Conservation (phyloP, 1,284 basidiomycete species). For the Ustilago hordei region DNA sequence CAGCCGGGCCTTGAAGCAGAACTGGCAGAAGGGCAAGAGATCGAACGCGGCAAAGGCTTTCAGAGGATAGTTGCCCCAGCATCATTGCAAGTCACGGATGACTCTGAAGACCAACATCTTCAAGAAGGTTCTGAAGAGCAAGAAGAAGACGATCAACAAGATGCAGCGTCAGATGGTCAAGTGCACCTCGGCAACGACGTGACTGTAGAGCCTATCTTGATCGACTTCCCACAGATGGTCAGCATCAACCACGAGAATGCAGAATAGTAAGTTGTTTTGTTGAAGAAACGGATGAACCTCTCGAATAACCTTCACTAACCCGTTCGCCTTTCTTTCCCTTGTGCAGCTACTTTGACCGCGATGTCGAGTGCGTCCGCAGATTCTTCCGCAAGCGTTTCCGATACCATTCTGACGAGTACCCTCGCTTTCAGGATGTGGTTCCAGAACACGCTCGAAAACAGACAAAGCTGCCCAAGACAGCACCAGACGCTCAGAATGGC, state of each 20-base stretch:
- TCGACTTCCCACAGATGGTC: slow-evolving; percentile 99
- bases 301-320: background rate
- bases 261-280: slow-evolving; percentile 80
- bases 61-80: slow-evolving; percentile 50
- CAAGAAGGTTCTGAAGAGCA: slow-evolving; percentile 49
- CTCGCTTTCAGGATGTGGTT: slow-evolving; percentile 70
- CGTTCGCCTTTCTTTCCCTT: background rate
- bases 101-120: slow-evolving; percentile 6
- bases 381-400: slow-evolving; percentile 93
- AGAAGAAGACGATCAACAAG: slow-evolving; percentile 66
- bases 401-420: slow-evolving; percentile 90
- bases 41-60: slow-evolving; percentile 63
- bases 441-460: slow-evolving; percentile 34
- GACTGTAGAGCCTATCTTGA: slow-evolving; percentile 84
- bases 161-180: slow-evolving; percentile 75
- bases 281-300: background rate
- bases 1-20: slow-evolving; percentile 15
- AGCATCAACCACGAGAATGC: slow-evolving; percentile 96
- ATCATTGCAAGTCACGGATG: slow-evolving; percentile 23
- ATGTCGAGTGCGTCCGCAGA: slow-evolving; percentile 93
- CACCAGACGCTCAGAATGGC: slow-evolving; percentile 6
- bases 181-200: slow-evolving; percentile 82
- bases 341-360: slow-evolving; percentile 94
- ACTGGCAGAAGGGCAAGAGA: slow-evolving; percentile 28
- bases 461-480: slow-evolving; percentile 33